These are phyloP conservation scores for Senna siamea DNA, from an alignment of 306 rosid genomes.

Conservation along the genomic window DNA sequence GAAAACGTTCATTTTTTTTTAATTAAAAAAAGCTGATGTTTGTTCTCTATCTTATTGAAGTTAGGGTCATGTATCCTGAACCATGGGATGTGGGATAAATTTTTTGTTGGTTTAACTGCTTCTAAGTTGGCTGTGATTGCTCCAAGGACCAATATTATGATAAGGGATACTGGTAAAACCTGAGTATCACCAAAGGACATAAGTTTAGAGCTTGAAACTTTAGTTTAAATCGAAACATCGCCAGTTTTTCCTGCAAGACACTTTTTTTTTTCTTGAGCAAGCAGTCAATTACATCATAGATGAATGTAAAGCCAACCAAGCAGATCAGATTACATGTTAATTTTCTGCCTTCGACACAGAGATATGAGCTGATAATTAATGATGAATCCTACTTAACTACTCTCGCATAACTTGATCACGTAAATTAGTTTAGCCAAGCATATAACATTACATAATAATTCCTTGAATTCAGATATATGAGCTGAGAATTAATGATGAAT, in stretches of 20 bases:
- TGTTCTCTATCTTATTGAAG: constrained; percentile 27
- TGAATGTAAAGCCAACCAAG: no score
- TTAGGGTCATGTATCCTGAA: background rate
- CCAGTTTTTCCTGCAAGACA: background rate
- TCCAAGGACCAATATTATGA: background rate
- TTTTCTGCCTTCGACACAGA: background rate
- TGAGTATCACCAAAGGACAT: background rate
- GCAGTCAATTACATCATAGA: background rate
- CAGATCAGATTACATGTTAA: no score
- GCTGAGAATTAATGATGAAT: background rate
- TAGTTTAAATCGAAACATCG: no score
- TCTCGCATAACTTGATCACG: background rate
- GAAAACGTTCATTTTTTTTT: constrained; percentile 43
- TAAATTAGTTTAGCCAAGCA: background rate
- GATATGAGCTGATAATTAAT: background rate
- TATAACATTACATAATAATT: no score
- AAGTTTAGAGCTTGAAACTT: background rate
- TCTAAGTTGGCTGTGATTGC: background rate
- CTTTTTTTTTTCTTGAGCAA: background rate
- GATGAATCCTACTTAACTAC: background rate
- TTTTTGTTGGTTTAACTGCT: constrained; percentile 2
- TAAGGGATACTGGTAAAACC: no score
- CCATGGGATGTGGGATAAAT: background rate
- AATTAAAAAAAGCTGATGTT: constrained; percentile 35
- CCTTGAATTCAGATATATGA: background rate